Evolutionary conservation across 768 basidiomycete species (phyloP).

Genomic region (Podaxis sp.): DNA sequence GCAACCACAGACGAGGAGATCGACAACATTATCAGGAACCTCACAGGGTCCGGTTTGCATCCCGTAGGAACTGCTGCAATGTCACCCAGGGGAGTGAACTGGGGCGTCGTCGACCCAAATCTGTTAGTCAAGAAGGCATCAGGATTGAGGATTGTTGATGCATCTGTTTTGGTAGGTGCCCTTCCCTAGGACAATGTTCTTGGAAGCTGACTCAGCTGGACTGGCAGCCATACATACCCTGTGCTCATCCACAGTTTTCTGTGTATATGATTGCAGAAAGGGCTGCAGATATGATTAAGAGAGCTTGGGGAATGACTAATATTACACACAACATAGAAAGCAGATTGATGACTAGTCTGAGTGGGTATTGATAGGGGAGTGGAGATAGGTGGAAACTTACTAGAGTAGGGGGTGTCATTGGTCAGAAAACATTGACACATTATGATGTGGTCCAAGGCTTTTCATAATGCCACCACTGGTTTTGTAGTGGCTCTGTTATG

Average conservation of each 20-base stretch:
- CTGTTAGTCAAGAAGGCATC: conserved; percentile 29
- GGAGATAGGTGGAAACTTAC: too few species aligned
- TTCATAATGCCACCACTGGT: too few species aligned
- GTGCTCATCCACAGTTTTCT: conserved; percentile 11
- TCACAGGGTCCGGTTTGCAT: conserved; percentile 23
- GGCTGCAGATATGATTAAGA: conserved; percentile 13
- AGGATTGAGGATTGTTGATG: conserved; percentile 35
- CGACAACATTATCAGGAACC: conserved; percentile 17
- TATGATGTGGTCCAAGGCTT: too few species aligned
- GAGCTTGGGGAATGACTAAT: neutral
- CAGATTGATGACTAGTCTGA: too few species aligned
- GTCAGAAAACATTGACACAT: too few species aligned
- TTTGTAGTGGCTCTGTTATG: too few species aligned
- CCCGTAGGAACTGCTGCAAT: conserved; percentile 28
- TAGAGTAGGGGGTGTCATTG: too few species aligned
- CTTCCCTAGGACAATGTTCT: neutral
- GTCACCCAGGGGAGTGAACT: conserved; percentile 20
- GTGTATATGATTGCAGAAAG: conserved; percentile 18
- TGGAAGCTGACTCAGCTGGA: neutral
- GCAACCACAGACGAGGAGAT: conserved; percentile 12
- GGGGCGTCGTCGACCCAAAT: conserved; percentile 34
- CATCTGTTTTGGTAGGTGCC: conserved; percentile 27
- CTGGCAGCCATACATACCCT: conserved; percentile 12
- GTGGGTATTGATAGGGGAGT: too few species aligned
- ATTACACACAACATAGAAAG: too few species aligned